These are phyloP conservation scores for Wallemia hederae DNA, from an alignment of 1,284 basidiomycete genomes.

Conservation along the genomic window DNA sequence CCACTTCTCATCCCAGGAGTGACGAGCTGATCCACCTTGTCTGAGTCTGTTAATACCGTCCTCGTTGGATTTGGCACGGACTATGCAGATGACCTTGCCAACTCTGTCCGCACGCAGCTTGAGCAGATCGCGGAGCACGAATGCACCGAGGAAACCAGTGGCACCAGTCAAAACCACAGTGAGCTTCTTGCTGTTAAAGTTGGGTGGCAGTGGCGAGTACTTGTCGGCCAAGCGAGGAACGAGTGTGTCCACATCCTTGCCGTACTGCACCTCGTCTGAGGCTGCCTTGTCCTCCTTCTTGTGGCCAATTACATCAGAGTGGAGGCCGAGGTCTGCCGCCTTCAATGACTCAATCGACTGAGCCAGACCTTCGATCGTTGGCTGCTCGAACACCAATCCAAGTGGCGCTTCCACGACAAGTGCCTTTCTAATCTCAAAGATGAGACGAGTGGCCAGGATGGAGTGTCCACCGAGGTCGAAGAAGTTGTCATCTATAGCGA, in stretches of 20 bases:
- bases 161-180: constrained; percentile 88
- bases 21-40: constrained; percentile 48
- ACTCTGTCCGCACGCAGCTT: constrained; percentile 27
- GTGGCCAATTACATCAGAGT: constrained; percentile 17
- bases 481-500: constrained; percentile 80
- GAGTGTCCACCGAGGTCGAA: constrained; percentile 98
- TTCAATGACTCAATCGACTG: constrained; percentile 45
- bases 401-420: constrained; percentile 80
- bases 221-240: constrained; percentile 27
- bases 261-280: constrained; percentile 27
- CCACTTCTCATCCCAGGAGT: constrained; percentile 87
- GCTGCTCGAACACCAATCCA: constrained; percentile 72
- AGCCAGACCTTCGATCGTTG: constrained; percentile 58
- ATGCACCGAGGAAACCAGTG: constrained; percentile 88
- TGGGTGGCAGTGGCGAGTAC: constrained; percentile 24
- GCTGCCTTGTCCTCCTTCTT: constrained; percentile 6
- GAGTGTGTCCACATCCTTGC: constrained; percentile 43
- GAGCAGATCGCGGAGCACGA: constrained; percentile 60
- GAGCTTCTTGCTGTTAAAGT: constrained; percentile 18
- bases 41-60: constrained; percentile 41
- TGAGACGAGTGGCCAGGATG: constrained; percentile 81
- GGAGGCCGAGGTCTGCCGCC: constrained; percentile 51
- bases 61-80: constrained; percentile 37
- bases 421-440: constrained; percentile 81
- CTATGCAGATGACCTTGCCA: constrained; percentile 65